phyloP scores from a whole-genome alignment of 805 yeast genomes.

The Saturnispora mendoncae region DNA sequence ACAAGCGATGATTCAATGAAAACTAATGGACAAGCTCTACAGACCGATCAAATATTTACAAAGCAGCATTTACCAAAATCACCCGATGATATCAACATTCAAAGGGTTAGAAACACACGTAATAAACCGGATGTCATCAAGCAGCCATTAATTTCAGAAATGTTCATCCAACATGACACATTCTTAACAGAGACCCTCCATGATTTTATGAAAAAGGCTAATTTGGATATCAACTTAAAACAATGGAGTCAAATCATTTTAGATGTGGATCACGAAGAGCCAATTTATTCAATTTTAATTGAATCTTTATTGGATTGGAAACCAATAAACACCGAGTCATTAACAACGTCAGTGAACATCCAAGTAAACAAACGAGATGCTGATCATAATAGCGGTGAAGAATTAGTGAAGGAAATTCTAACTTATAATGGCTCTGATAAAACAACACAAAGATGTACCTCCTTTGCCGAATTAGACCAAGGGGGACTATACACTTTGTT shows the following conservation, averaged over 20 bases:
- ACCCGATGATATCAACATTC: no score
- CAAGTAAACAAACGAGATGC: conserved; percentile 4
- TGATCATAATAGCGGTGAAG: conserved; percentile 13
- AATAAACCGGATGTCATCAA: conserved; percentile 6
- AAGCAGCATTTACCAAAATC: no score
- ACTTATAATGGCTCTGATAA: conserved; percentile 14
- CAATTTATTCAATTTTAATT: conserved; percentile 5
- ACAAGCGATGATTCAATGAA: background rate
- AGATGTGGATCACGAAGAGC: conserved; percentile 16
- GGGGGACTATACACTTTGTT: conserved; percentile 17
- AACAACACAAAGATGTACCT: conserved; percentile 10
- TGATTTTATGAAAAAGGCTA: conserved; percentile 20
- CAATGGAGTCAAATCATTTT: conserved; percentile 31
- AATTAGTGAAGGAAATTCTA: conserved; percentile 27
- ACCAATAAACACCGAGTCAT: conserved; percentile 17
- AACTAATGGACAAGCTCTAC: no score
- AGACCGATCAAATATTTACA: no score
- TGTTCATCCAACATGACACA: conserved; percentile 9
- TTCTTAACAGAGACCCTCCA: conserved; percentile 14
- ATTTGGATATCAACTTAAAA: conserved; percentile 34
- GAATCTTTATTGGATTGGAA: conserved; percentile 17
- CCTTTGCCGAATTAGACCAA: conserved; percentile 16
- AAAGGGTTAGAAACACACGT: conserved; percentile 7
- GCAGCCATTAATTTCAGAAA: conserved; percentile 1
- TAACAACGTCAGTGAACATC: conserved; percentile 17